These are phyloP conservation scores for Globisporangium mamillatum DNA, from an alignment of 352 stramenopile genomes.

Conservation along the genomic window DNA sequence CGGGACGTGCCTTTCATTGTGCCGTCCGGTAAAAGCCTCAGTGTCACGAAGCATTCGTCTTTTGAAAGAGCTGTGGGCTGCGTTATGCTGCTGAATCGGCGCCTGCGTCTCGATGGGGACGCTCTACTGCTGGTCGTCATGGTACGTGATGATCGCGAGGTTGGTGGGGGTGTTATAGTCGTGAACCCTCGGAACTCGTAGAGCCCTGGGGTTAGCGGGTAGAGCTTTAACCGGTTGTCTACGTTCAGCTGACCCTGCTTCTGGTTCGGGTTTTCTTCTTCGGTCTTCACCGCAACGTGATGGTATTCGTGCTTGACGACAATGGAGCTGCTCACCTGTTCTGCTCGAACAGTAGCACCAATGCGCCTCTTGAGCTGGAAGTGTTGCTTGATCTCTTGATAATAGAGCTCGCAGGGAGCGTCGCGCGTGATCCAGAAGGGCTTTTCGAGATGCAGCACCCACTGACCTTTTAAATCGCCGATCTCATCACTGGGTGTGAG, in stretches of 20 bases:
- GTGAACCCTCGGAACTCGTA: slow-evolving; percentile 70
- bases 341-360: not conserved
- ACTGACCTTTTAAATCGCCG: slow-evolving; percentile 1
- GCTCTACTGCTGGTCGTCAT: slow-evolving; percentile 12
- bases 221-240: slow-evolving; percentile 21
- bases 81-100: not conserved
- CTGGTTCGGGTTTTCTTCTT: not conserved
- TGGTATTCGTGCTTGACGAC: not conserved
- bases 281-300: not conserved
- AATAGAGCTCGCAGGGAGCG: slow-evolving; percentile 16
- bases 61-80: slow-evolving; percentile 18
- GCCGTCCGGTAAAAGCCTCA: slow-evolving; percentile 53
- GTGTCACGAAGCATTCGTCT: slow-evolving; percentile 65
- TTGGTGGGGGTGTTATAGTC: slow-evolving; percentile 28
- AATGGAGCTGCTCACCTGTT: not conserved
- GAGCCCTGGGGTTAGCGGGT: slow-evolving; percentile 49
- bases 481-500: slow-evolving; percentile 10
- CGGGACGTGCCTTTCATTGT: slow-evolving; percentile 49
- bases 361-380: slow-evolving; percentile 9
- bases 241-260: not conserved
- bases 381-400: slow-evolving; percentile 11
- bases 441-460: slow-evolving; percentile 9
- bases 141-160: slow-evolving; percentile 9
- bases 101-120: not conserved
- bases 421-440: slow-evolving; percentile 20